Percentiles rank a stretch among this genome's conserved stretches.
Evolutionary conservation across 1,284 basidiomycete species (phyloP).

Genomic region (Cryptococcus wingfieldii): DNA sequence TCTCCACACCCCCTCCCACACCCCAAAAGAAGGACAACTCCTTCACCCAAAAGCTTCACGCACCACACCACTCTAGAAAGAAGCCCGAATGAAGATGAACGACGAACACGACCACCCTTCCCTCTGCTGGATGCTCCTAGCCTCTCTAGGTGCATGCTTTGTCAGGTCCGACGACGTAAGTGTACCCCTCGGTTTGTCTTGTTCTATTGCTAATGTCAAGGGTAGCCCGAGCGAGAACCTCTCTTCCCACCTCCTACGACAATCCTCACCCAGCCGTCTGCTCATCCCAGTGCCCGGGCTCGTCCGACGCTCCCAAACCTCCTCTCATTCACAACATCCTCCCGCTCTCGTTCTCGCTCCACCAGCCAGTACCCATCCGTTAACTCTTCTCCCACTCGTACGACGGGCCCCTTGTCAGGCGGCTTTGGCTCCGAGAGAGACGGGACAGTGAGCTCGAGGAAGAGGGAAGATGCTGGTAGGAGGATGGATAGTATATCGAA

Average conservation of each 20-base stretch:
- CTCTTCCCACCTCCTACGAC: conserved; percentile 13
- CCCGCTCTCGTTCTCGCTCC: background rate
- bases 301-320: background rate
- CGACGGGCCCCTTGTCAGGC: background rate
- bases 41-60: too few relatives aligned
- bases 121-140: background rate
- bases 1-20: too few relatives aligned
- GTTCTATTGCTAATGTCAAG: background rate
- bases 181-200: background rate
- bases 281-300: conserved; percentile 2
- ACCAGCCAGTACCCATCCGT: background rate
- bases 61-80: too few relatives aligned
- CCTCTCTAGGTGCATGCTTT: background rate
- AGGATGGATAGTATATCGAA: conserved; percentile 15
- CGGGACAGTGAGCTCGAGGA: background rate
- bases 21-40: too few relatives aligned
- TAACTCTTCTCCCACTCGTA: background rate
- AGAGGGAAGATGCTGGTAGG: conserved; percentile 7
- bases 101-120: background rate
- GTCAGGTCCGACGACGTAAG: background rate
- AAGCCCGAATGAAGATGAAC: background rate
- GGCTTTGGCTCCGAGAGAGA: background rate
- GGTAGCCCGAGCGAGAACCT: conserved; percentile 11
- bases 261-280: conserved; percentile 12
- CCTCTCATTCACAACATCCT: conserved; percentile 3